These are phyloP conservation scores for Picea mariana DNA, from an alignment of 83 land plant species.

Conservation along the genomic window DNA sequence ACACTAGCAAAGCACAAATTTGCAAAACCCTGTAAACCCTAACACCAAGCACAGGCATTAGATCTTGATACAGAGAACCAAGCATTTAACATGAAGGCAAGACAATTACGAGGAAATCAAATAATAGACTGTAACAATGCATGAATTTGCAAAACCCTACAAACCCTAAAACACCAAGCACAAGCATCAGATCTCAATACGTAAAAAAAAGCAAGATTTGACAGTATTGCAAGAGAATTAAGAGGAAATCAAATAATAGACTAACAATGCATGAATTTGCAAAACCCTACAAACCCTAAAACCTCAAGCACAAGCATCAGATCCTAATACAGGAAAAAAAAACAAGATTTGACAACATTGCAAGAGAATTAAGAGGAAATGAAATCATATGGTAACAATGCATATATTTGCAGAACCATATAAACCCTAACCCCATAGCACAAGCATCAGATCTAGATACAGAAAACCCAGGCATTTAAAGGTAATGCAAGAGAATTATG, in stretches of 20 bases:
- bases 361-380: background rate
- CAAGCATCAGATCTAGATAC: background rate
- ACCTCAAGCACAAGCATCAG: no score
- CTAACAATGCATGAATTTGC: background rate
- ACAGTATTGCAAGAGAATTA: background rate
- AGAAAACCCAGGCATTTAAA: background rate
- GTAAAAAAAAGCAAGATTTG: background rate
- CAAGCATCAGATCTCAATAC: no score
- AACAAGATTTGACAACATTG: background rate
- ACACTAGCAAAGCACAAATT: background rate
- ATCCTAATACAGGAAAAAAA: no score
- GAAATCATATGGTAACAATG: background rate
- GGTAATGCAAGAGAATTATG: background rate
- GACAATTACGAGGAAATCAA: background rate
- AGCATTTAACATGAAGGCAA: background rate
- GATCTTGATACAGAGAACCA: background rate
- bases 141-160: background rate
- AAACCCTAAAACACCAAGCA: background rate
- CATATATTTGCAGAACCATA: background rate
- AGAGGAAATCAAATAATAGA: no score
- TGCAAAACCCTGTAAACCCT: background rate
- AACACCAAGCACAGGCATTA: background rate
- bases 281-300: background rate
- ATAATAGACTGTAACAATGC: background rate
- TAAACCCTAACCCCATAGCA: background rate